Conservation (phyloP, 345 rosid species). For the Boechera stricta region DNA sequence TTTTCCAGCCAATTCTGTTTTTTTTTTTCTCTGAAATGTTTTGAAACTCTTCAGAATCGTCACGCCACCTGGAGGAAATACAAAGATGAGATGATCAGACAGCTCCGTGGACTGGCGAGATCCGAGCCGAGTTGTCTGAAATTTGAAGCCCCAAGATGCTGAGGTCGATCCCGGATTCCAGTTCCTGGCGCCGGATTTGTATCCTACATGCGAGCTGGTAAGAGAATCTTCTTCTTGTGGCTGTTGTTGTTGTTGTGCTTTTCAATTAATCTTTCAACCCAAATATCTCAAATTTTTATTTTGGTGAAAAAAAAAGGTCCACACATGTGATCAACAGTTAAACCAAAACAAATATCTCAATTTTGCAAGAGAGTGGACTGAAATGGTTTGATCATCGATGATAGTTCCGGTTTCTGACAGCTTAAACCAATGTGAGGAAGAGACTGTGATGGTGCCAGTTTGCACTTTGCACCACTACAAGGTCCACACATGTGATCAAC, state of each 20-base stretch:
- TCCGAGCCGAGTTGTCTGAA: slow-evolving; percentile 51
- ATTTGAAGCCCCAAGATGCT: slow-evolving; percentile 44
- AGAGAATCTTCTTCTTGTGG: background rate
- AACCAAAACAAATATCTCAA: no score
- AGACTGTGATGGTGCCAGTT: slow-evolving; percentile 15
- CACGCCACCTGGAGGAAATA: slow-evolving; percentile 77
- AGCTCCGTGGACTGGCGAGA: slow-evolving; percentile 65
- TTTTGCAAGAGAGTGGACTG: slow-evolving; percentile 29
- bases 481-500: slow-evolving; percentile 49
- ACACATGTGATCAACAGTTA: no score
- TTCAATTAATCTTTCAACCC: background rate
- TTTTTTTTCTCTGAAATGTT: no score
- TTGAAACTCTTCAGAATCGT: slow-evolving; percentile 66
- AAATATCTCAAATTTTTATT: background rate
- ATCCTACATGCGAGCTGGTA: slow-evolving; percentile 56
- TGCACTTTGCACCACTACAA: slow-evolving; percentile 6
- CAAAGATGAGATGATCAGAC: slow-evolving; percentile 71
- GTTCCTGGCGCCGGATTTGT: slow-evolving; percentile 42
- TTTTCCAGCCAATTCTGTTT: background rate
- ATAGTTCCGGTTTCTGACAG: slow-evolving; percentile 19
- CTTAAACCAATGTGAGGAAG: slow-evolving; percentile 3
- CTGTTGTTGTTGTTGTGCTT: background rate
- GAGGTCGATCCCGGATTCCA: slow-evolving; percentile 43
- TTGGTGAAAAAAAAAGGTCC: no score
- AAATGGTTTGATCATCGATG: slow-evolving; percentile 44